A percentile compares a stretch with the other conserved stretches of the same genome.
Conservation (phyloP, 2,329 filamentous ascomycete species). For the Neurospora crassa region DNA sequence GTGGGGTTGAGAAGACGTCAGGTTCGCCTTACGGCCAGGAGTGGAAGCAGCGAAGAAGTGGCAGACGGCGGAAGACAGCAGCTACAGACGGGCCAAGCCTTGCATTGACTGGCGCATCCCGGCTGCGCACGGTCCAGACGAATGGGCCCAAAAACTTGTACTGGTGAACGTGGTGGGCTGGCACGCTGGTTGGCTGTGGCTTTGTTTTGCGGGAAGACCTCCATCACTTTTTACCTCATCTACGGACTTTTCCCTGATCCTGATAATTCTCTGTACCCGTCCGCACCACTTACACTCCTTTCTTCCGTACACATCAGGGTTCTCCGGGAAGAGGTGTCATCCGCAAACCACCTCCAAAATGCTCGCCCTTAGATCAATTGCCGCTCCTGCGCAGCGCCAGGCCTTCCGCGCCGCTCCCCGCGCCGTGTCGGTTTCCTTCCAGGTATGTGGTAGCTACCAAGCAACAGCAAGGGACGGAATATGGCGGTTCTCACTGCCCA, state of each 20-base stretch:
- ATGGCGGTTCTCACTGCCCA: slow-evolving; percentile 19
- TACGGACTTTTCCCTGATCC: neutral
- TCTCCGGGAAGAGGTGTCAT: neutral
- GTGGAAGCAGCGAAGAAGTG: neutral
- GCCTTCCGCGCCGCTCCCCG: slow-evolving; percentile 62
- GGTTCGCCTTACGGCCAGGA: neutral
- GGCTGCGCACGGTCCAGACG: neutral
- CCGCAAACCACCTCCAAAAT: slow-evolving; percentile 35
- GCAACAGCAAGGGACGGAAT: slow-evolving; percentile 1
- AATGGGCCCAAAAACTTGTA: neutral
- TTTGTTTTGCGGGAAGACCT: neutral
- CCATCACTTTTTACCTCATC: slow-evolving; percentile 4
- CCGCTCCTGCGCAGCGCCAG: slow-evolving; percentile 66
- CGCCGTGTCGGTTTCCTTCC: slow-evolving; percentile 38
- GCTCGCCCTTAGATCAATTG: slow-evolving; percentile 73
- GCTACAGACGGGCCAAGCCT: neutral
- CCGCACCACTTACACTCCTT: slow-evolving; percentile 3
- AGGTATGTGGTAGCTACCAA: slow-evolving; percentile 38
- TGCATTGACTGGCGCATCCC: neutral
- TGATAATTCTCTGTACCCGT: slow-evolving; percentile 1
- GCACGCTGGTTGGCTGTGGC: neutral
- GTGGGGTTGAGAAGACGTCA: neutral
- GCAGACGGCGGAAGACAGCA: neutral
- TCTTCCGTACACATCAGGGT: slow-evolving; percentile 1
- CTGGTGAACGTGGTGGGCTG: neutral